Conservation (phyloP, 352 stramenopile species). For the Pythium pyrilobum region DNA sequence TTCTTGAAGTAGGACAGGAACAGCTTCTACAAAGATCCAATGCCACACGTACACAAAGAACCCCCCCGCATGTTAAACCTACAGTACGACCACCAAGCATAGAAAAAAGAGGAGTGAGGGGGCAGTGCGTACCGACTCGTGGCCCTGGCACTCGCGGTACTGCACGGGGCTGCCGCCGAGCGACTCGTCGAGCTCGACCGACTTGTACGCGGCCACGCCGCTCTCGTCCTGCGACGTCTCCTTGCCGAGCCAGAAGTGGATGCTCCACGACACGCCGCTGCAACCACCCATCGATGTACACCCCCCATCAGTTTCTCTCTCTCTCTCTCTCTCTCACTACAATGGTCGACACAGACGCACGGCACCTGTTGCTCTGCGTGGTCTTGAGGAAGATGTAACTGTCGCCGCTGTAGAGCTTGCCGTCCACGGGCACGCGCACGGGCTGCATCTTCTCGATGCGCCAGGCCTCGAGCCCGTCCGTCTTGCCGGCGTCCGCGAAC, state of each 20-base stretch:
- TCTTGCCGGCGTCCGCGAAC: constrained; percentile 54
- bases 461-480: constrained; percentile 71
- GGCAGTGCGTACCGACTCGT: constrained; percentile 72
- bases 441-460: constrained; percentile 80
- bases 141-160: constrained; percentile 83
- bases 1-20: constrained; percentile 95
- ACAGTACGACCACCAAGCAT: background rate
- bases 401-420: constrained; percentile 93
- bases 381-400: constrained; percentile 96
- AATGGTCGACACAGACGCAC: background rate
- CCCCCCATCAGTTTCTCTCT: no score
- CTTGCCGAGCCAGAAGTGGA: constrained; percentile 96
- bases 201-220: constrained; percentile 95
- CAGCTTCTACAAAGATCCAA: constrained; percentile 34
- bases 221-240: constrained; percentile 91
- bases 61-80: no score
- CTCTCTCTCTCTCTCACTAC: background rate
- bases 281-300: background rate
- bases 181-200: constrained; percentile 94
- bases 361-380: constrained; percentile 37
- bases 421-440: constrained; percentile 44
- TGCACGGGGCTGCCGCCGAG: constrained; percentile 90
- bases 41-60: background rate
- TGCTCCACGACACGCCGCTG: constrained; percentile 78
- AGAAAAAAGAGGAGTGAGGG: constrained; percentile 1